Conservation (phyloP, 768 basidiomycete species). For the Lyophyllum semitale region DNA sequence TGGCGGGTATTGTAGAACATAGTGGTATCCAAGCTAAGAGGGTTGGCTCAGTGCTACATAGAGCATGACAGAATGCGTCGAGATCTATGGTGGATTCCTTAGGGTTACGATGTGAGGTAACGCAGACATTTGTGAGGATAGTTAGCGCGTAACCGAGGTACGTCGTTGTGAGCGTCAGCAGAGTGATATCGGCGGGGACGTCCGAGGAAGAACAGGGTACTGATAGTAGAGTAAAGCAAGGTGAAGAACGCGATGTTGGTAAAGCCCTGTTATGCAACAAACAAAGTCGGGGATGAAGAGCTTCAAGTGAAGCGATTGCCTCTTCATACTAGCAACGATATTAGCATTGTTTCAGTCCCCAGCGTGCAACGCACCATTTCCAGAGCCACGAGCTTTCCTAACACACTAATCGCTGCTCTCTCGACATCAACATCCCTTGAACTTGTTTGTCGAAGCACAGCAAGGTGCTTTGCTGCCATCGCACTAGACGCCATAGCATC, state of each 20-base stretch:
- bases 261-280: constrained; percentile 26
- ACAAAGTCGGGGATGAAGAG: constrained; percentile 47
- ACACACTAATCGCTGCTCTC: constrained; percentile 66
- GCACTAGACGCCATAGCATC: constrained; percentile 36
- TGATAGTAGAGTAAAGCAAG: constrained; percentile 35
- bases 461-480: constrained; percentile 46
- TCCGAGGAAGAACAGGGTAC: constrained; percentile 41
- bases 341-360: neutral
- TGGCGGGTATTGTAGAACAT: constrained; percentile 44
- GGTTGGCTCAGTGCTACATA: constrained; percentile 27
- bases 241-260: constrained; percentile 1
- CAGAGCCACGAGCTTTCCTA: constrained; percentile 65
- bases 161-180: constrained; percentile 59
- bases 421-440: constrained; percentile 66
- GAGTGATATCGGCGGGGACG: constrained; percentile 25
- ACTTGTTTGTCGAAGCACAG: constrained; percentile 43
- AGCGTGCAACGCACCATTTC: constrained; percentile 63
- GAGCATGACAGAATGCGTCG: constrained; percentile 29
- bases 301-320: constrained; percentile 45
- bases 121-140: constrained; percentile 32
- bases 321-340: constrained; percentile 48
- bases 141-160: constrained; percentile 59
- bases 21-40: constrained; percentile 56
- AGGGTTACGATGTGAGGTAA: constrained; percentile 1
- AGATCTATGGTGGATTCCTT: neutral